Evolutionary conservation across 177 flowering plant species (phyloP), one percentile per base, ranked within the genome.

Genomic region (Vitis hybrid): DNA sequence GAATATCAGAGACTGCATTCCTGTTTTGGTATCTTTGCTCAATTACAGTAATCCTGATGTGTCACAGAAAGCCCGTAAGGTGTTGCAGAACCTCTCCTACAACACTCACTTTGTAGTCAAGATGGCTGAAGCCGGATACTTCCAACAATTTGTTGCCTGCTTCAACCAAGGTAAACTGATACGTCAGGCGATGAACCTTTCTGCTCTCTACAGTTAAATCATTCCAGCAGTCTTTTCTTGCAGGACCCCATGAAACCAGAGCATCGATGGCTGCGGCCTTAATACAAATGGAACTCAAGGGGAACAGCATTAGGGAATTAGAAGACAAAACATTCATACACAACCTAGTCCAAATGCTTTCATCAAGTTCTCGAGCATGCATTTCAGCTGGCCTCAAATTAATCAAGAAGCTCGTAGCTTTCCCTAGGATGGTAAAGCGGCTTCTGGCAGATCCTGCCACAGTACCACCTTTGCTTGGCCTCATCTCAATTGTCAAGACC

Each of bases 71-170:
- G 77, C 83, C 49, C 61, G 52, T 2, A 60, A 45, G 26, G 51
- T 74, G 64, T 68, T 77, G 67, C 62, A 78, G 56, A 84, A 78
- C 32, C 82, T 81, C 56, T 82, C 83, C 34, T 78, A 71, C 34
- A 72, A 76, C 73, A 78, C 75, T 54, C 75, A 78, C 57, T 84
- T 74, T 69, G 80, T 70, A 49, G 68, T 80, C 70, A 80, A 76
- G 73, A 81, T 84, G 84, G 87, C 87, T n/a, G 80, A 84, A 64
- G 77, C 80, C 12, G 84, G 87, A 57, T 34, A 78, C 65, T 78
- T 79, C 63, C 67, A 72, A 68, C 76, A 78, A 70, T 82, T 69
- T 65, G 66, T 73, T 40, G 18, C 59, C 30, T 72, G 63, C 34
- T 79, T 79, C 70, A 75, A 74, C 48, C 68, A 75, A 77, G 81